phyloP scores from a whole-genome alignment of 345 rosid species.

The Syzygium jambos region DNA sequence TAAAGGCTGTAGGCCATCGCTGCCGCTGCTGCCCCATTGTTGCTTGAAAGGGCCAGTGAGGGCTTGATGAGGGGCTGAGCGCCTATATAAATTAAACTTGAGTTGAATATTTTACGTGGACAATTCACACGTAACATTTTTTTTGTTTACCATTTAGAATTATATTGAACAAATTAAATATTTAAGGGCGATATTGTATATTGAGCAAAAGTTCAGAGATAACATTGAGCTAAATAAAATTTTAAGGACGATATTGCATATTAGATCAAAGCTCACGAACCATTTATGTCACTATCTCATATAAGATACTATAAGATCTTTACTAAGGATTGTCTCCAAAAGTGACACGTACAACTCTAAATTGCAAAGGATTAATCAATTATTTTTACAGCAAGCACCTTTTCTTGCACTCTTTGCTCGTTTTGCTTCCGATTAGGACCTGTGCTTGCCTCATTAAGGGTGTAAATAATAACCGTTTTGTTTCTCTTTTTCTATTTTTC shows the following conservation, averaged over 20 bases:
- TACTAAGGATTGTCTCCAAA: neutral
- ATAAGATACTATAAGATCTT: too few species aligned
- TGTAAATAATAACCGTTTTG: too few species aligned
- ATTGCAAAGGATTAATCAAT: neutral
- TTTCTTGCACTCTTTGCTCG: neutral
- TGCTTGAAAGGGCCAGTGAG: neutral
- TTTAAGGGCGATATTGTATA: neutral
- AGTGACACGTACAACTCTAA: neutral
- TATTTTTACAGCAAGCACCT: neutral
- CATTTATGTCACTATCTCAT: neutral
- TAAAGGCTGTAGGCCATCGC: neutral
- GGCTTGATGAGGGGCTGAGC: neutral
- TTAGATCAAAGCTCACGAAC: neutral
- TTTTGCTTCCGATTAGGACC: neutral
- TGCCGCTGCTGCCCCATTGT: neutral
- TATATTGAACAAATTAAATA: neutral
- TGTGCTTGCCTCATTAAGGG: neutral
- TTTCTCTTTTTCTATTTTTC: too few species aligned
- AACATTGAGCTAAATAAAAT: too few species aligned
- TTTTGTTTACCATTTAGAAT: fast-evolving
- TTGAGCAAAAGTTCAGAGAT: too few species aligned
- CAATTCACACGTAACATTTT: fast-evolving
- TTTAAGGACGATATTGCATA: neutral
- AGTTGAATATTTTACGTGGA: neutral
- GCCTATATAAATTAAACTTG: neutral